Conservation (phyloP, 192 early-diverging fungal species). For the Kappamyces sp. region DNA sequence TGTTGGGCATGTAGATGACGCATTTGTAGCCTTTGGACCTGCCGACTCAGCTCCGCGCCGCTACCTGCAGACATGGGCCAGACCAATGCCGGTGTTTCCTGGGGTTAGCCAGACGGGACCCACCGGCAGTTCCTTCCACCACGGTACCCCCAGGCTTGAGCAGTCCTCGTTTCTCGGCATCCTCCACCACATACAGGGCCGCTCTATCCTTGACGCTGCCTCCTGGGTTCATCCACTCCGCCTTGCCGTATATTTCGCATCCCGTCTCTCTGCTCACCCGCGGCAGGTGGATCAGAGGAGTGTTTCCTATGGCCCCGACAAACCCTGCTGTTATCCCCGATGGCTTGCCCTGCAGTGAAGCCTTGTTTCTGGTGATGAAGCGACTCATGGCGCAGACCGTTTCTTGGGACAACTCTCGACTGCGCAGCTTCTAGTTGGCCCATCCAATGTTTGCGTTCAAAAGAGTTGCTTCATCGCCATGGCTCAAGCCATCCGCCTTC, state of each 20-base stretch:
- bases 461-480: too few relatives aligned
- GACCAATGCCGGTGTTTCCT: constrained; percentile 93
- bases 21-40: constrained; percentile 89
- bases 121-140: constrained; percentile 45
- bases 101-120: background rate
- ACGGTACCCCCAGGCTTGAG: constrained; percentile 84
- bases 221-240: constrained; percentile 96
- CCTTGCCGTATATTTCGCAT: constrained; percentile 84
- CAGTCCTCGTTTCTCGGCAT: constrained; percentile 81
- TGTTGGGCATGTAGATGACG: constrained; percentile 98
- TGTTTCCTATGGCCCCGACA: constrained; percentile 83
- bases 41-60: too few relatives aligned
- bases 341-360: too few relatives aligned
- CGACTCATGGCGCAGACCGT: too few relatives aligned
- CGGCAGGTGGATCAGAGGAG: constrained; percentile 55
- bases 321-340: constrained; percentile 40
- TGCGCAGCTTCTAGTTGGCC: too few relatives aligned
- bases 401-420: too few relatives aligned
- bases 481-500: too few relatives aligned
- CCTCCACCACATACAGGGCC: constrained; percentile 87
- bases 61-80: constrained; percentile 77
- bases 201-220: constrained; percentile 96
- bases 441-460: too few relatives aligned
- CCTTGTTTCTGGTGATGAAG: too few relatives aligned
- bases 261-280: constrained; percentile 54